Percentiles rank a stretch among this genome's conserved stretches.
Conservation (phyloP, 306 rosid genomes). For the Cajanus cajan region DNA sequence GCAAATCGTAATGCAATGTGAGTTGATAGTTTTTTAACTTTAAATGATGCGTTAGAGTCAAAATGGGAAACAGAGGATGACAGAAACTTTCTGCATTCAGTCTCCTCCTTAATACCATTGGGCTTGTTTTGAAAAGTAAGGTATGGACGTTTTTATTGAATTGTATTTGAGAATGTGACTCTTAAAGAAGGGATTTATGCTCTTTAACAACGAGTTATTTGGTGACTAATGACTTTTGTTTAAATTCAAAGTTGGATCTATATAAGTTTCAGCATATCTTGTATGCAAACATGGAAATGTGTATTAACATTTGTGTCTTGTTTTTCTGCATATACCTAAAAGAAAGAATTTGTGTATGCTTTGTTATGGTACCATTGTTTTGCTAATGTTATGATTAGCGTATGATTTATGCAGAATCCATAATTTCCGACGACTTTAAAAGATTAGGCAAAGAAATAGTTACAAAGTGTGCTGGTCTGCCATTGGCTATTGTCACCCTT, state of each 20-base stretch:
- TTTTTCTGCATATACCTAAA: background rate
- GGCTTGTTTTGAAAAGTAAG: background rate
- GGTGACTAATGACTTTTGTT: background rate
- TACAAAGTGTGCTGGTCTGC: slow-evolving; percentile 54
- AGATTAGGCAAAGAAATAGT: slow-evolving; percentile 51
- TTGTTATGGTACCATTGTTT: background rate
- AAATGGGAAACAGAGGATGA: background rate
- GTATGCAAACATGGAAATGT: background rate
- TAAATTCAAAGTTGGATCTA: background rate
- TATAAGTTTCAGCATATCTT: background rate
- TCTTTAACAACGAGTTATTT: background rate
- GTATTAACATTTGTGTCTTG: background rate
- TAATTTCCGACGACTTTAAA: slow-evolving; percentile 22
- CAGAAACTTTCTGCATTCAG: background rate
- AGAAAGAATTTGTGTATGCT: background rate
- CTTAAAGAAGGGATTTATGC: background rate
- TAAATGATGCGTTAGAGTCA: background rate
- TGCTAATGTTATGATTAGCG: background rate
- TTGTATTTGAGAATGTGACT: background rate
- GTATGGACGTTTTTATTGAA: background rate
- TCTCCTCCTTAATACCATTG: background rate
- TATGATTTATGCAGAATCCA: slow-evolving; percentile 28
- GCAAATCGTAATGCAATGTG: too few species aligned
- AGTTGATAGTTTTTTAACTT: too few species aligned
- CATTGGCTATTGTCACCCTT: slow-evolving; percentile 52